Conservation (phyloP, 176 grass and related monocot species). For the Paspalum notatum region DNA sequence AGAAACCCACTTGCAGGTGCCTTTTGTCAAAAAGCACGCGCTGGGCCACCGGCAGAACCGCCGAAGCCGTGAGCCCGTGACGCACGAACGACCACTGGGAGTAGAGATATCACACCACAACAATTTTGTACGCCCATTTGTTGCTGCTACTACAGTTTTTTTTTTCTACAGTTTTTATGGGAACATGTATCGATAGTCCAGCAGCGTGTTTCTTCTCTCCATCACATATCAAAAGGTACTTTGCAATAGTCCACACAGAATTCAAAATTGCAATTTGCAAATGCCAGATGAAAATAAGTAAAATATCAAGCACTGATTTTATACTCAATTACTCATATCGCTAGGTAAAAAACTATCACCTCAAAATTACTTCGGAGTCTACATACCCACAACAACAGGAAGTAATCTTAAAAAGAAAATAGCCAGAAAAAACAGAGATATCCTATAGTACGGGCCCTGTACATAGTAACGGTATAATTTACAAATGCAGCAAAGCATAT, state of each 20-base stretch:
- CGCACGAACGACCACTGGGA: too few species aligned
- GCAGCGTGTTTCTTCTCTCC: not conserved
- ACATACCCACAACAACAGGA: not conserved
- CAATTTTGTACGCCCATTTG: too few species aligned
- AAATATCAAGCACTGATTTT: not conserved
- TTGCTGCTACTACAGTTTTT: too few species aligned
- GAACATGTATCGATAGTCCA: not conserved
- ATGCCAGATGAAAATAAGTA: not conserved
- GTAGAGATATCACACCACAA: too few species aligned
- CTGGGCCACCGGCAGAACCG: too few species aligned
- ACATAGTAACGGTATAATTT: conserved; percentile 56
- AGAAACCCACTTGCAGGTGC: too few species aligned
- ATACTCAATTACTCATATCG: not conserved
- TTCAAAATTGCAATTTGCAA: not conserved
- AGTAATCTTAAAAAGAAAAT: not conserved
- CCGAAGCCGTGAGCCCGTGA: too few species aligned
- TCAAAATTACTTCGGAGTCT: not conserved
- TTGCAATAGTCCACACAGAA: not conserved
- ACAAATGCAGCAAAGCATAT: conserved; percentile 31
- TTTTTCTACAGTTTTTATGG: too few species aligned
- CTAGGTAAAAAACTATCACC: not conserved
- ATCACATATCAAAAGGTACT: not conserved
- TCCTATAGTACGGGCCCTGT: conserved; percentile 48
- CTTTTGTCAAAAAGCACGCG: too few species aligned
- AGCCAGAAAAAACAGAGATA: not conserved